Evolutionary conservation across 2,329 filamentous ascomycete genomes (phyloP), one percentile per base, ranked within the genome.

Genomic region (Fusarium fracticaudum): DNA sequence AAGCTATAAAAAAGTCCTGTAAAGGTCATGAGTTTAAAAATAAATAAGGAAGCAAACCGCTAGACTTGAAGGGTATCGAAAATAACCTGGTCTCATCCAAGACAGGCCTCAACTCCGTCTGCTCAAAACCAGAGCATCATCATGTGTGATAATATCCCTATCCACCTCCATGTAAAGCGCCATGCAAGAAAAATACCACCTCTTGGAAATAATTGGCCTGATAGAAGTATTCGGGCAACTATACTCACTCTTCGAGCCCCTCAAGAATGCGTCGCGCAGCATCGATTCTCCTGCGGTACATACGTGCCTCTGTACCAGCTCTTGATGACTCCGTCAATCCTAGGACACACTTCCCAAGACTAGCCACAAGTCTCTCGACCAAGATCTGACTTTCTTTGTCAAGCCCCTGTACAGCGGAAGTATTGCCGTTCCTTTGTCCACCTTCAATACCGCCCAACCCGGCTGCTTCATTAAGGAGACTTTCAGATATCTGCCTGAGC

Each of bases 221-320:
- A 29, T 40, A 60, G 35, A 53, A 63, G 53, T 40, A 57, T 51
- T 24, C 54, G 15, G 31, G 18, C n/a, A 38, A n/a, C 54, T 44
- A 37, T 37, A 64, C 61, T 66, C 48, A 76, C 37, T 86, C 86
- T 72, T 91, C 87, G 67, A 91, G 84, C 10, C 93, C 94, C 74
- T 96, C 93, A 37, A 97, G 85, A 8, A 94, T 88, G 60, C 89
- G 87, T 68, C 91, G 90, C 10, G 94, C 95, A 60, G 91, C 89
- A 74, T 97, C 94, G 58, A 98, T 87, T 74, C 93, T 87, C 72
- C 92, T 86, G 68, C 94, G 87, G 81, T 93, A 91, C 67, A 92
- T 86, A 62, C 91, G 86, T 57, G 87, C 88, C 75, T 93, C 89
- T 69, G 89, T 83, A 76, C 87, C 86, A 66, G 87, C 83, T 73